Evolutionary conservation across 306 rosid species (phyloP), one percentile per base, ranked within the genome.

Genomic region (Ormosia emarginata): DNA sequence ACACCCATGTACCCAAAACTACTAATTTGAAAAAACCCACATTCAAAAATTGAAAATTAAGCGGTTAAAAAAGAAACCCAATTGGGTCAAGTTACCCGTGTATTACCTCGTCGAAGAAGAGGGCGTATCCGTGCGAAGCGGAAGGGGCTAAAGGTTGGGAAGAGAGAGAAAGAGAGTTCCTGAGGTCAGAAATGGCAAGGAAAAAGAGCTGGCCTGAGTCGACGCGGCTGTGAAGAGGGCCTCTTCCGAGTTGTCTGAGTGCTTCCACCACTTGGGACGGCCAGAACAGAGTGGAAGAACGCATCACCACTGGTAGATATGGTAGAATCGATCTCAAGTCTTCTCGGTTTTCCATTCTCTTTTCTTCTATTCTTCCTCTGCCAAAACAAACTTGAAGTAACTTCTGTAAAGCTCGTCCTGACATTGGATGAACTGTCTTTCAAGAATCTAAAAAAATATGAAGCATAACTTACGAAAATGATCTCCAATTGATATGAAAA

Each of bases 31-130:
- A 49, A 49, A 32, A 56, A 47, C 56, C 56, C 58, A 67, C 58
- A 53, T 32, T 62, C 46, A 18, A 55, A 79, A 66, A 40, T 18
- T 44, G 63, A 74, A 55, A 17, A 37, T 58, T 58, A 79, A 58
- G 46, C 52, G n/a, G 33, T 8, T 15, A 30, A 14, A 43, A 29
- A 44, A 3, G 43, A 53, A 53, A 53, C 47, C 46, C 15, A 36
- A 24, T 5, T 41, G 2, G 15, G 37, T 10, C 56, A 69, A 17
- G 70, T 53, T 46, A 50, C 59, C 62, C 37, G 77, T 18, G 76
- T 1, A 7, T 72, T 86, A 94, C 98, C 90, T 91, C 88, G 30
- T 93, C 92, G 85, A 95, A 95, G 84, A 91, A 95, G 76, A 95
- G 83, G 18, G 87, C 77, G 78, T 90, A 95, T 10, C 99, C 97